These are phyloP conservation scores for Tulasnella calospora DNA, from an alignment of 768 basidiomycete species.

Conservation along the genomic window DNA sequence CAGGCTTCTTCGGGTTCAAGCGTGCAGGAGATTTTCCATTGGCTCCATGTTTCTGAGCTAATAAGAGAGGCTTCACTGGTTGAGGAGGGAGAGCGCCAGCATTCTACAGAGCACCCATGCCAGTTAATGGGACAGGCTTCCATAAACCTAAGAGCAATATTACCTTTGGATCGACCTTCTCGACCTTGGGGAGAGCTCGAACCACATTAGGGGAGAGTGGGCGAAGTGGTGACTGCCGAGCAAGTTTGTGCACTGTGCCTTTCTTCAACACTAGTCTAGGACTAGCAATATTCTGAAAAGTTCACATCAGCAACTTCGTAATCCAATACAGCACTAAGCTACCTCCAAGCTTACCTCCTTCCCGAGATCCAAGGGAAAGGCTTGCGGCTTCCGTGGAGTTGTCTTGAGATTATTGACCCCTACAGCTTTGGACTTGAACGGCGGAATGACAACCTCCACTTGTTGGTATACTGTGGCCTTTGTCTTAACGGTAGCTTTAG, in stretches of 20 bases:
- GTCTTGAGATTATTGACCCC: background rate
- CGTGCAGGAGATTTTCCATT: background rate
- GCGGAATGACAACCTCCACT: background rate
- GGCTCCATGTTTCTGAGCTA: background rate
- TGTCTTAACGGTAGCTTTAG: background rate
- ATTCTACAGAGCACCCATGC: background rate
- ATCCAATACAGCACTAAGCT: background rate
- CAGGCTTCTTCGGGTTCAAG: background rate
- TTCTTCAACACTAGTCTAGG: constrained; percentile 1
- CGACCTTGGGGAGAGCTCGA: background rate
- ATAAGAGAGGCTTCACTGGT: background rate
- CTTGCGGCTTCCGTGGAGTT: background rate
- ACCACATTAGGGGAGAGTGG: background rate
- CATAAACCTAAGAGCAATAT: background rate
- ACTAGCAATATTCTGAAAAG: background rate
- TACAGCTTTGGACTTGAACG: background rate
- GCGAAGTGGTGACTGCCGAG: background rate
- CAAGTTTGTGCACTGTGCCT: background rate
- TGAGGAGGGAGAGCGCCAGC: background rate
- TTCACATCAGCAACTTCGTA: background rate
- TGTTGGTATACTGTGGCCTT: background rate
- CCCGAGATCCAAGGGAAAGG: background rate
- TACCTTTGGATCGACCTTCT: background rate
- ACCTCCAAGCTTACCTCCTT: background rate
- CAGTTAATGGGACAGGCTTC: background rate